Evolutionary conservation across 257 asterid species (phyloP), one percentile per base, ranked within the genome.

Genomic region (Nicotiana tabacum): DNA sequence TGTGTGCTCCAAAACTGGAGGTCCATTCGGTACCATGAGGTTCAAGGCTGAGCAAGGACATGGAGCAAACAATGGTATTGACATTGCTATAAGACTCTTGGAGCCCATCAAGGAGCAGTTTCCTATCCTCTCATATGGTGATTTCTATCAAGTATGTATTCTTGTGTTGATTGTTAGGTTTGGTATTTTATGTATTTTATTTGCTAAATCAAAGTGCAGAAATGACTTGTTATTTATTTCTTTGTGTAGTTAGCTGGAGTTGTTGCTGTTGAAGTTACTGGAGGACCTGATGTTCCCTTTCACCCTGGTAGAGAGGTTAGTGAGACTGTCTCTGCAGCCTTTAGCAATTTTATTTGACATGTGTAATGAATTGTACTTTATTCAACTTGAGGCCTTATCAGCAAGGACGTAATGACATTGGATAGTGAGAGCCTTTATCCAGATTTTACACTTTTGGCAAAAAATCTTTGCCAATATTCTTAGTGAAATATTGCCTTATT

Each of bases 11-110:
- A 93, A 89, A 90, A 92, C 93, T 51, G 99, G 98, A 81, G 99
- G 99, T 62, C 97, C 99, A 30, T 95, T 93, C 37, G 99, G 99
- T 70, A 95, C 98, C 11, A 95, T 92, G 97, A 89, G 95, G 87
- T 80, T 90, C 76, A 84, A 87, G 90, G 91, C 82, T 2, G 98
- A 95, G 86, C 98, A 83, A 79, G 89, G 83, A 8, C 98, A 95
- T 81, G 86, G 13, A 1, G 98, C 98, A 56, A 95, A 93, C 88
- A 92, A 90, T 37, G 98, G 98, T 53, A 27, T 93, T 77, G 90
- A 90, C 85, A 90, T 87, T 77, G 97, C 98, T 66, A 13, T 95
- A 46, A 84, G 82, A 58, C 93, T 93, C 27, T 85, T 95, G 91
- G 90, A 89, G 70, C 97, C 98, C 62, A 82, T 93, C 77, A 92